Conservation (phyloP, 129 eudicot species). For the Logfia minima region DNA sequence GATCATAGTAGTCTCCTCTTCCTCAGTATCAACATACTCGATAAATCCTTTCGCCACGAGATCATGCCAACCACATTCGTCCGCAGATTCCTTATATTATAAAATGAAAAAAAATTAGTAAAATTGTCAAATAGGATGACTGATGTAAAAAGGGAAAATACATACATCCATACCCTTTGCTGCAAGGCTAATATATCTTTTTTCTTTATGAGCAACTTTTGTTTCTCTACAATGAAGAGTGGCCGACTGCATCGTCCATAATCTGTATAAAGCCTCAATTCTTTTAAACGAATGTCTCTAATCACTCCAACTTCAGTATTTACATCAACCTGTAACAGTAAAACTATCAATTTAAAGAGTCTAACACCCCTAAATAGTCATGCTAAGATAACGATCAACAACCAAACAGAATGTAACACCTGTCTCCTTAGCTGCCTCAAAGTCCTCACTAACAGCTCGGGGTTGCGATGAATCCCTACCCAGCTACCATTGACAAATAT, state of each 20-base stretch:
- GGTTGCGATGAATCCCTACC: slow-evolving; percentile 80
- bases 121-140: neutral
- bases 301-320: slow-evolving; percentile 71
- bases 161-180: slow-evolving; percentile 42
- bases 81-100: slow-evolving; percentile 45
- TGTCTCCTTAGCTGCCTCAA: slow-evolving; percentile 54
- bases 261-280: slow-evolving; percentile 59
- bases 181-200: slow-evolving; percentile 55
- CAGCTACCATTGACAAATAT: slow-evolving; percentile 68
- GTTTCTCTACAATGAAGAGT: slow-evolving; percentile 63
- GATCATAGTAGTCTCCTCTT: slow-evolving; percentile 81
- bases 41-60: slow-evolving; percentile 56
- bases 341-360: too few relatives aligned
- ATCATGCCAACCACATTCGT: slow-evolving; percentile 69
- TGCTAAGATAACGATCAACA: neutral
- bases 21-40: slow-evolving; percentile 65
- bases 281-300: slow-evolving; percentile 60
- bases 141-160: neutral
- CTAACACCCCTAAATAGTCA: neutral
- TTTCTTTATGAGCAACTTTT: slow-evolving; percentile 60
- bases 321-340: neutral
- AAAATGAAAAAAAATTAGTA: neutral
- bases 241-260: slow-evolving; percentile 81
- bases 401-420: slow-evolving; percentile 26
- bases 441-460: slow-evolving; percentile 60